A percentile compares a stretch with the other conserved stretches of the same genome.
phyloP scores from a whole-genome alignment of 2,329 filamentous ascomycete species.

The Domatiomyces globalis region DNA sequence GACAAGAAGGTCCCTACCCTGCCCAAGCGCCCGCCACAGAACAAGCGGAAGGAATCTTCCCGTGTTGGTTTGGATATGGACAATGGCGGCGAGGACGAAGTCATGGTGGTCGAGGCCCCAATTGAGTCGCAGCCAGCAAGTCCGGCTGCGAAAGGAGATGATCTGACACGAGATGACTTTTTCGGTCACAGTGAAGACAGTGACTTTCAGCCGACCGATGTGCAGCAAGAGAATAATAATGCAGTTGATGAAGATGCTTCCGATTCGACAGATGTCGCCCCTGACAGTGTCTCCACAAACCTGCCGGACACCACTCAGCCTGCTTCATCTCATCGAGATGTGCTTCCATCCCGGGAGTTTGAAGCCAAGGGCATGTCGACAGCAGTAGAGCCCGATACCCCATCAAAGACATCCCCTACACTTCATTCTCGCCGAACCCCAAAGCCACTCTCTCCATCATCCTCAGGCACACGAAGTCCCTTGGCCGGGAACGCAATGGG shows the following conservation, averaged over 20 bases:
- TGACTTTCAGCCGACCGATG: background rate
- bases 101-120: conserved; percentile 53
- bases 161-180: conserved; percentile 18
- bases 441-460: too few relatives aligned
- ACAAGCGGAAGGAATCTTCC: conserved; percentile 22
- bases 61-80: conserved; percentile 8
- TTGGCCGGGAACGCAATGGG: background rate
- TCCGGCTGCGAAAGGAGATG: conserved; percentile 27
- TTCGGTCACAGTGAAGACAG: conserved; percentile 15
- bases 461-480: background rate
- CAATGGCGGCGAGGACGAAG: conserved; percentile 32
- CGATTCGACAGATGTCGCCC: too few relatives aligned
- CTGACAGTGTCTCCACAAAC: too few relatives aligned
- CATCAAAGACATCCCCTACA: too few relatives aligned
- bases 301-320: too few relatives aligned
- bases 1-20: conserved; percentile 25
- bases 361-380: too few relatives aligned
- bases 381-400: too few relatives aligned
- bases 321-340: too few relatives aligned
- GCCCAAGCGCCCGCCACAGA: conserved; percentile 33
- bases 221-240: background rate
- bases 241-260: too few relatives aligned
- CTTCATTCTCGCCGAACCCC: too few relatives aligned
- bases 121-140: conserved; percentile 46
- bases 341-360: too few relatives aligned